A percentile compares a stretch with the other conserved stretches of the same genome.
These are phyloP conservation scores for Monascus purpureus DNA, from an alignment of 495 filamentous ascomycete genomes.

Conservation along the genomic window DNA sequence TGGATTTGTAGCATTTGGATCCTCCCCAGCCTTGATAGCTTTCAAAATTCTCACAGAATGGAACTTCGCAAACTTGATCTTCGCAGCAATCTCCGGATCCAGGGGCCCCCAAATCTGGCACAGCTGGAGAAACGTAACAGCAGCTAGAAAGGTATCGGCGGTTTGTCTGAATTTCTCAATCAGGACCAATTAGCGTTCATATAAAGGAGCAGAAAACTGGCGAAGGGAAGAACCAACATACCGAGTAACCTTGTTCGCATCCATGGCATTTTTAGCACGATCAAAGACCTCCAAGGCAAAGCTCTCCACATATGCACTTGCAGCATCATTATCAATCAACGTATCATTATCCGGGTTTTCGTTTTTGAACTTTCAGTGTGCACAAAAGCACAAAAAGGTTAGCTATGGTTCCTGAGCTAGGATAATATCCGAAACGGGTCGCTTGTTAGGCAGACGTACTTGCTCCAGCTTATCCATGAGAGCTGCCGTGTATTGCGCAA, in stretches of 20 bases:
- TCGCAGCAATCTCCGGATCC: slow-evolving; percentile 65
- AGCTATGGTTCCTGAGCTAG: slow-evolving; percentile 1
- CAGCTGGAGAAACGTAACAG: slow-evolving; percentile 81
- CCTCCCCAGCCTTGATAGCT: slow-evolving; percentile 79
- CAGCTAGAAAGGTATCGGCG: slow-evolving; percentile 81
- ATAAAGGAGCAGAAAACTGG: background rate
- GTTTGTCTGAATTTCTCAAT: slow-evolving; percentile 52
- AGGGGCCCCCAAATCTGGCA: slow-evolving; percentile 66
- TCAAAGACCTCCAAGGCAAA: slow-evolving; percentile 82
- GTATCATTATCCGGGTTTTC: slow-evolving; percentile 54
- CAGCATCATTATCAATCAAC: slow-evolving; percentile 67
- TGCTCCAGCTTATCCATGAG: slow-evolving; percentile 89
- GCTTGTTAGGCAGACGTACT: slow-evolving; percentile 27
- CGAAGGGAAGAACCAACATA: slow-evolving; percentile 20
- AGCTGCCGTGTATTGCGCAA: slow-evolving; percentile 58
- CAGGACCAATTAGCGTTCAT: slow-evolving; percentile 2
- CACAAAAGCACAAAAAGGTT: slow-evolving; percentile 1
- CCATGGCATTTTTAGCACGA: slow-evolving; percentile 67
- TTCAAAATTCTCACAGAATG: slow-evolving; percentile 84
- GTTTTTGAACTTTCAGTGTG: slow-evolving; percentile 43
- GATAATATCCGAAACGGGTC: background rate
- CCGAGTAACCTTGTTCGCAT: slow-evolving; percentile 74
- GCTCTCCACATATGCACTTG: slow-evolving; percentile 83
- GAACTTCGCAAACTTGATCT: slow-evolving; percentile 93
- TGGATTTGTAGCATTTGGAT: slow-evolving; percentile 85